Conservation (phyloP, 257 asterid genomes). For the Handroanthus guayacan region DNA sequence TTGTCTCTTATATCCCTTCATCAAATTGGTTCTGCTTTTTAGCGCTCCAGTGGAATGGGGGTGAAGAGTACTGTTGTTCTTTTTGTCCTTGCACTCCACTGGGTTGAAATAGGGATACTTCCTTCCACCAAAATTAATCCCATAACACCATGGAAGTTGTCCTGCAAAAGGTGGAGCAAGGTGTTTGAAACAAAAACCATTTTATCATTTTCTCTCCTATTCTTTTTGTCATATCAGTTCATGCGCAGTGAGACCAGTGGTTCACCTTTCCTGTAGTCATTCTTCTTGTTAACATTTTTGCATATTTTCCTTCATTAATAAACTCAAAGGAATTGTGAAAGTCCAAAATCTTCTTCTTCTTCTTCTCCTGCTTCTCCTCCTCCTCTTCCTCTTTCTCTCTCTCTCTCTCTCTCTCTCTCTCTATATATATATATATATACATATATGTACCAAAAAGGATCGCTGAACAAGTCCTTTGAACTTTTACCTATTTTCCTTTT, state of each 20-base stretch:
- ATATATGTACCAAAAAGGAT: not conserved
- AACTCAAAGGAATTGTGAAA: not conserved
- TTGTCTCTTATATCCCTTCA: too few species aligned
- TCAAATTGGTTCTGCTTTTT: not conserved
- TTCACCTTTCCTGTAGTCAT: conserved; percentile 25
- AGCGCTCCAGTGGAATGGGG: conserved; percentile 1
- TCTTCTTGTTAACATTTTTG: not conserved
- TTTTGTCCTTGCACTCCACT: not conserved
- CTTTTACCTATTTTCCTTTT: not conserved
- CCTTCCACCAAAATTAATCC: not conserved
- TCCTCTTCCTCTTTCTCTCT: conserved; percentile 8
- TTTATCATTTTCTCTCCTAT: not conserved
- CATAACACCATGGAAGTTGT: conserved; percentile 11
- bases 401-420: too few species aligned
- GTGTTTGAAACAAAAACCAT: not conserved
- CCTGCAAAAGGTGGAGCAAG: not conserved
- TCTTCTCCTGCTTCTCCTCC: too few species aligned
- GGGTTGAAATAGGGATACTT: not conserved
- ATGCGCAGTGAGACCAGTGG: not conserved
- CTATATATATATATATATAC: too few species aligned
- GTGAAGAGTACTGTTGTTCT: not conserved
- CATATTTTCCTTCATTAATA: not conserved
- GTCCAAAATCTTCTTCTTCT: not conserved
- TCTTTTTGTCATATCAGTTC: not conserved
- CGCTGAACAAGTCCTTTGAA: not conserved